Base-by-base conservation (phyloP, 2,329 filamentous ascomycete species). In the Rhinocladiella mackenziei region DNA sequence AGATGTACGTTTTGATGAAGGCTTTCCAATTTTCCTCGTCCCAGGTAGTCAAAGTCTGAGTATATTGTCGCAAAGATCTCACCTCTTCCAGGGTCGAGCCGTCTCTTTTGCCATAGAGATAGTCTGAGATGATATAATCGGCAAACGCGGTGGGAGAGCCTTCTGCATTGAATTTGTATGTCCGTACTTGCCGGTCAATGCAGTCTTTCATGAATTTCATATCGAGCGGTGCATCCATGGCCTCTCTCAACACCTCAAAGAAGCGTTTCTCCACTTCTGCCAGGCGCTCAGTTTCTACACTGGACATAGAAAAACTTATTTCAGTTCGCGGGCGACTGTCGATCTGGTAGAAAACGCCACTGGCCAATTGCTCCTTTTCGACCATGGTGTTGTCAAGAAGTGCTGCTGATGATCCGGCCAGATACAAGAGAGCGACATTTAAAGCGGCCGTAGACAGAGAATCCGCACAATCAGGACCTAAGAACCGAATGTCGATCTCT, bases 191-290 rank as follows among this genome's bases (percentile, higher is more conserved):
- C 43, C 89, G 79, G 56, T 79, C 78, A 36, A 98, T 81, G 62
- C 89, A 96, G 55, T 96, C 89, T 34, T 78, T 78, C 69, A 98
- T 77, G 62, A 98, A 98, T 1, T 76, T 74, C 84, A 97, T 88
- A 56, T 98, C 88, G 2, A 98, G 70, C 2, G 86, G 82, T 51
- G 88, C 87, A 0, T 77, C 77, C 20, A 85, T 83, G 9, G 91
- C 86, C 39, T 94, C 86, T 50, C 82, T 80, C 19, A 98, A 75
- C 7, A 98, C 74, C 45, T 89, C 80, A 50, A 94, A 85, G 34
- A 98, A 79, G 25, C 91, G 80, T 62, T 88, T 79, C 65, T 97
- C 88, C 0, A 94, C 91, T 42, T 84, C 78, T 26, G 76, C 81
- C 2, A 98, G 77, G 64, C 89, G 89, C 46, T 85, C 84, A 0